phyloP scores from a whole-genome alignment of 371 early-diverging fungal species.

The Mucor lusitanicus region DNA sequence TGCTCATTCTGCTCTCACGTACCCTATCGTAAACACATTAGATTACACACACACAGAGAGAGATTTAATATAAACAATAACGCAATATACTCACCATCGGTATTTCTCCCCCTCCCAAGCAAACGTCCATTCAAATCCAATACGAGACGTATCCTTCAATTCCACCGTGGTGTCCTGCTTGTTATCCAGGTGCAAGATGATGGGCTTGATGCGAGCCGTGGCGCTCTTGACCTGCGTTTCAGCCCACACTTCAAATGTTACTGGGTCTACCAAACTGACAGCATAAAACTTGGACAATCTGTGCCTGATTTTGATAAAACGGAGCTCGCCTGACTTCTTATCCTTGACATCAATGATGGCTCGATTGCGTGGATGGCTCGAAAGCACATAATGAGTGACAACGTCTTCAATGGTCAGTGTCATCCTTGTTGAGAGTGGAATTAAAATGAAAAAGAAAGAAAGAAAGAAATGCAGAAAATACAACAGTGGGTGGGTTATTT shows the following conservation, averaged over 20 bases:
- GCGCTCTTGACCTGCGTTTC: constrained; percentile 42
- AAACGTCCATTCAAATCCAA: constrained; percentile 52
- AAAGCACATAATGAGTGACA: constrained; percentile 38
- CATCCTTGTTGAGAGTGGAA: constrained; percentile 13
- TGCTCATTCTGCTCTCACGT: constrained; percentile 40
- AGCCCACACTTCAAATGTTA: constrained; percentile 41
- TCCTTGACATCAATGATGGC: constrained; percentile 42
- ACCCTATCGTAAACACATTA: constrained; percentile 25
- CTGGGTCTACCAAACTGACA: constrained; percentile 44
- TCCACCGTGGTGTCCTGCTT: constrained; percentile 15
- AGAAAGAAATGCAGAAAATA: not conserved
- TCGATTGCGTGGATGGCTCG: constrained; percentile 40
- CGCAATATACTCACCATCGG: constrained; percentile 31
- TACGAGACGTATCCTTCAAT: constrained; percentile 30
- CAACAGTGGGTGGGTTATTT: constrained; percentile 1
- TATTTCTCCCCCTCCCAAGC: constrained; percentile 46
- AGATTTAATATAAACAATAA: not conserved
- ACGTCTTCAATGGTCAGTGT: constrained; percentile 26
- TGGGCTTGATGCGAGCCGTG: constrained; percentile 28
- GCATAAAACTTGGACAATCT: constrained; percentile 45
- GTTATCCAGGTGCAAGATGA: constrained; percentile 31
- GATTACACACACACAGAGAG: not conserved
- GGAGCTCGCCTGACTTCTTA: constrained; percentile 34
- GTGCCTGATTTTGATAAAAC: constrained; percentile 48
- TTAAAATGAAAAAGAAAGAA: constrained; percentile 4